Conservation (phyloP, 2,329 filamentous ascomycete genomes). For the Fusarium nelsonii region DNA sequence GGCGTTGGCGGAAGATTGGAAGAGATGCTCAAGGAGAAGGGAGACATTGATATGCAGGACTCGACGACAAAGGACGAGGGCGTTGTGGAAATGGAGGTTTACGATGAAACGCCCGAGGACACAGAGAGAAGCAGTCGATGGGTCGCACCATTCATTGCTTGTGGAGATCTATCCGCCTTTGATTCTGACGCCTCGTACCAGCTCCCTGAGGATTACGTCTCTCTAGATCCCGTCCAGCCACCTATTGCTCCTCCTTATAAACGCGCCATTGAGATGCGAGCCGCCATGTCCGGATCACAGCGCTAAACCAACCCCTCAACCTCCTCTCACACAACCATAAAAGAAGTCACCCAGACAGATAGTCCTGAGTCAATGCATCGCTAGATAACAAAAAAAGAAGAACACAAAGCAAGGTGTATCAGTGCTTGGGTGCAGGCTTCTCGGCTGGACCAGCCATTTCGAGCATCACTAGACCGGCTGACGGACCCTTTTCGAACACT, state of each 20-base stretch:
- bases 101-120: constrained; percentile 56
- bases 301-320: constrained; percentile 41
- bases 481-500: constrained; percentile 58
- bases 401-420: constrained; percentile 27
- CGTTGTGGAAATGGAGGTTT: constrained; percentile 63
- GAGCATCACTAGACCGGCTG: constrained; percentile 56
- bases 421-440: constrained; percentile 53
- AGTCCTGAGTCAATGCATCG: constrained; percentile 37
- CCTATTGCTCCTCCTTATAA: constrained; percentile 97
- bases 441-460: constrained; percentile 56
- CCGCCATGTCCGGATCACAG: constrained; percentile 51
- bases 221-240: constrained; percentile 91
- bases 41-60: constrained; percentile 60
- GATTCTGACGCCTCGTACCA: constrained; percentile 96
- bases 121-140: constrained; percentile 68
- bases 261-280: constrained; percentile 81
- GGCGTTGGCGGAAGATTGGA: constrained; percentile 71
- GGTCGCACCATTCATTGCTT: constrained; percentile 98
- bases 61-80: constrained; percentile 47
- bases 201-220: constrained; percentile 86
- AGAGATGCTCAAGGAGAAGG: constrained; percentile 60
- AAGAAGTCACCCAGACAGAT: constrained; percentile 16
- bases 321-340: constrained; percentile 11
- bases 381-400: constrained; percentile 31
- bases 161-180: constrained; percentile 92